phyloP scores from a whole-genome alignment of 306 rosid genomes.

The Vigna trinervia region DNA sequence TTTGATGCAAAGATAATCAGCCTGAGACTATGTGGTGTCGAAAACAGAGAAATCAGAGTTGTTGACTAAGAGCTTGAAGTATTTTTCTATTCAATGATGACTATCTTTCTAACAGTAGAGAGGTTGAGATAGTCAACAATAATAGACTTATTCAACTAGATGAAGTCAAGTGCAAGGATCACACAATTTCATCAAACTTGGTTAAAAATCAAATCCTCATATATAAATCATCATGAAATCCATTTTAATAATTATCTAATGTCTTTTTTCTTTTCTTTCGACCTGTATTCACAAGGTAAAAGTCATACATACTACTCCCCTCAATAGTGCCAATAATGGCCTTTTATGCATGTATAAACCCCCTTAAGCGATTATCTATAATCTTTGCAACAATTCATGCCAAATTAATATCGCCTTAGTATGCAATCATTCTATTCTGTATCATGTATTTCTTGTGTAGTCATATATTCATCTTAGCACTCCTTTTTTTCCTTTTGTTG shows the following conservation, averaged over 20 bases:
- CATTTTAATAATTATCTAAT: background rate
- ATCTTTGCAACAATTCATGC: background rate
- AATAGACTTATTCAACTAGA: background rate
- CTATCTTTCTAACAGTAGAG: constrained; percentile 7
- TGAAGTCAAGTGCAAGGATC: background rate
- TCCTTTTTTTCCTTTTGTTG: background rate
- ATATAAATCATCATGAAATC: background rate
- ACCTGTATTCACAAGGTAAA: background rate
- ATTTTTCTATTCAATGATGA: constrained; percentile 10
- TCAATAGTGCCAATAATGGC: background rate
- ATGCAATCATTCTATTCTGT: background rate
- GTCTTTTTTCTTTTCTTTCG: background rate
- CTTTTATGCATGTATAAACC: background rate
- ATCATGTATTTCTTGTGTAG: background rate
- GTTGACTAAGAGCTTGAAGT: constrained; percentile 2
- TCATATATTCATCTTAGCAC: background rate
- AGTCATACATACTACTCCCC: background rate
- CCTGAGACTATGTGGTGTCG: background rate
- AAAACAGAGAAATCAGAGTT: constrained; percentile 5
- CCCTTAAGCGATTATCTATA: background rate
- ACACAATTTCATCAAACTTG: background rate
- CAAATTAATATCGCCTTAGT: background rate
- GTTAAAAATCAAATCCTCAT: background rate
- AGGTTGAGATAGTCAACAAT: background rate
- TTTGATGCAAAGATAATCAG: background rate